phyloP scores from a whole-genome alignment of 2,329 filamentous ascomycete species.

The Graphilbum fragrans region DNA sequence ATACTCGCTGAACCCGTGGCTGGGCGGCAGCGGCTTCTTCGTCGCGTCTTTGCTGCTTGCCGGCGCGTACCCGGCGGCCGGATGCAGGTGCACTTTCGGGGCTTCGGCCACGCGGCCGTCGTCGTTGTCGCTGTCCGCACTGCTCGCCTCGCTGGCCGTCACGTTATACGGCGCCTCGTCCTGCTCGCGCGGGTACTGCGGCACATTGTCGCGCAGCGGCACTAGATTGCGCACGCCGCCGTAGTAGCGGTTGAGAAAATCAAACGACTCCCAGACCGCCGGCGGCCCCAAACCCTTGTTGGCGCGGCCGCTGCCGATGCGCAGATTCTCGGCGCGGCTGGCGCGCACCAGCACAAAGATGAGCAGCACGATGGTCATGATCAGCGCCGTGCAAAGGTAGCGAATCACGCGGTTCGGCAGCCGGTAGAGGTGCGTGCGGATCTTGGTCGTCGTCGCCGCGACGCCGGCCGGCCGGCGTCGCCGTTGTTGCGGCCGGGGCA shows the following conservation, averaged over 20 bases:
- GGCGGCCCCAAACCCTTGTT: conserved; percentile 51
- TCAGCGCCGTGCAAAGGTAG: conserved; percentile 63
- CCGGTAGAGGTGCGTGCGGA: conserved; percentile 37
- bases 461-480: neutral
- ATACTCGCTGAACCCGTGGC: conserved; percentile 7
- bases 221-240: conserved; percentile 70
- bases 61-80: conserved; percentile 3
- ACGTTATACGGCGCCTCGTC: conserved; percentile 40
- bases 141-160: conserved; percentile 1
- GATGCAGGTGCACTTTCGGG: conserved; percentile 15
- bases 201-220: conserved; percentile 50
- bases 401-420: conserved; percentile 63
- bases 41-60: conserved; percentile 7
- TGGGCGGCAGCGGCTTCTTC: conserved; percentile 11
- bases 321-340: conserved; percentile 57
- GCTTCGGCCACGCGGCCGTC: neutral
- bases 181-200: conserved; percentile 65
- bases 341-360: conserved; percentile 63
- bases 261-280: conserved; percentile 71
- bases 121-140: conserved; percentile 1
- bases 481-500: neutral
- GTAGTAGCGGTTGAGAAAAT: conserved; percentile 79
- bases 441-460: conserved; percentile 9
- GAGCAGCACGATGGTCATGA: conserved; percentile 60
- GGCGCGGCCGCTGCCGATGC: conserved; percentile 41